A percentile compares a stretch with the other conserved stretches of the same genome.
phyloP scores from a whole-genome alignment of 345 rosid species.

The Aquilaria sinensis region DNA sequence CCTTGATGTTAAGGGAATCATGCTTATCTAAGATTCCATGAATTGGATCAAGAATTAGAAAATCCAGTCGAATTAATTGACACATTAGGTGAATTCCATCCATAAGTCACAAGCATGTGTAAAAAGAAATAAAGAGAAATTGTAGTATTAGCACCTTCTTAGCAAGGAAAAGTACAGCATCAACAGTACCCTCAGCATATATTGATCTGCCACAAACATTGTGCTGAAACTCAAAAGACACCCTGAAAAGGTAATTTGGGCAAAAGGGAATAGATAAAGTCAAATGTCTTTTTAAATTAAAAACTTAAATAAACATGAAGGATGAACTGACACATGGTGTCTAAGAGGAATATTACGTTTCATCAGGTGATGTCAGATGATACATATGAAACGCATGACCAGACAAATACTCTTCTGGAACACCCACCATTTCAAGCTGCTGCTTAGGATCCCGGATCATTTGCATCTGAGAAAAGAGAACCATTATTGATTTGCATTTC shows the following conservation, averaged over 20 bases:
- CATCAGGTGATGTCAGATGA: constrained; percentile 83
- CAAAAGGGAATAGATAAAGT: background rate
- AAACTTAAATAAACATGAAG: background rate
- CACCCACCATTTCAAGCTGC: constrained; percentile 87
- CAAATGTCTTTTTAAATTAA: constrained; percentile 7
- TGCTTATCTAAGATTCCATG: too few relatives aligned
- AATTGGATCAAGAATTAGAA: too few relatives aligned
- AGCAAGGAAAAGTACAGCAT: constrained; percentile 80
- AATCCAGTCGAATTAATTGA: background rate
- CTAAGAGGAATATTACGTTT: constrained; percentile 44
- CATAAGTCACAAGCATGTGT: too few relatives aligned
- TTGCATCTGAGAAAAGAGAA: constrained; percentile 43
- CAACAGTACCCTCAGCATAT: constrained; percentile 92
- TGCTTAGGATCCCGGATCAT: constrained; percentile 77
- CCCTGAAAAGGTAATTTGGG: constrained; percentile 35
- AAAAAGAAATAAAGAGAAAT: background rate
- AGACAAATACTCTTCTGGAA: constrained; percentile 73
- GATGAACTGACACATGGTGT: background rate
- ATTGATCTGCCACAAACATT: constrained; percentile 94
- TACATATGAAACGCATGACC: constrained; percentile 96
- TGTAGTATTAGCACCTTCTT: constrained; percentile 54
- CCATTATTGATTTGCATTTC: background rate
- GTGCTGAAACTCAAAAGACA: constrained; percentile 96
- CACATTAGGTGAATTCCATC: too few relatives aligned
- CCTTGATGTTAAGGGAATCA: too few relatives aligned